Base-by-base conservation (phyloP, 345 rosid species). In the Murraya paniculata region DNA sequence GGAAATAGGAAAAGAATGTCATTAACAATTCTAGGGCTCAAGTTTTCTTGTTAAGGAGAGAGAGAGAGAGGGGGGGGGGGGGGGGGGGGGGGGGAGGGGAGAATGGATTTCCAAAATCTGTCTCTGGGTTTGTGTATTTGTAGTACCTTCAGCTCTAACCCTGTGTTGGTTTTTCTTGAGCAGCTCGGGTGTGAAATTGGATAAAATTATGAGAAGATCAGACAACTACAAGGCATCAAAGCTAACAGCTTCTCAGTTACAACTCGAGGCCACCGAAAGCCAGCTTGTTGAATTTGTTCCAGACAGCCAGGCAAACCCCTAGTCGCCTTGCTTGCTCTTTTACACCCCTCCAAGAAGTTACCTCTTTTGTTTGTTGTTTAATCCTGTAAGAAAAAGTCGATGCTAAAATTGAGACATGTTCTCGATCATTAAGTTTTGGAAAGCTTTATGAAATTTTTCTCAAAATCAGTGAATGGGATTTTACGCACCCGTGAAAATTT, bases 151-250 rank as follows among this genome's bases (percentile, higher is more conserved):
- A 30, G 33, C 35, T 33, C 65, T 45, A 77, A 71, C 11, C 1
- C 18, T 65, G 76, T 55, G 30, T 57, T 21, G 7, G 66, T 36
- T 60, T 61, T 58, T 9, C 57, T 73, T 41, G 78, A 70, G 39
- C 86, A 87, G 92, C 55, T 53, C 74, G 30, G 74, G 62, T 81
- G 36, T 85, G 78, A 72, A 83, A 25, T 79, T 91, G 84, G 84
- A 79, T 33, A 55, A 41, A 56, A 83, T 89, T 78, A 80, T 91
- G 41, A 83, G 82, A 81, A 87, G 84, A 73, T 89, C 95, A 24
- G 89, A 84, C 79, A 82, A 88, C 21, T 91, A 73, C 83, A 89
- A 89, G 81, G 85, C 81, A 71, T 89, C 91, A 38, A 89, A 86
- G 85, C 79, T 83, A 72, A 77, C 82, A 25, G 91, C 88, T 30